A percentile compares a stretch with the other conserved stretches of the same genome.
Conservation (phyloP, 495 filamentous ascomycete species). For the Penicillium bovifimosum region DNA sequence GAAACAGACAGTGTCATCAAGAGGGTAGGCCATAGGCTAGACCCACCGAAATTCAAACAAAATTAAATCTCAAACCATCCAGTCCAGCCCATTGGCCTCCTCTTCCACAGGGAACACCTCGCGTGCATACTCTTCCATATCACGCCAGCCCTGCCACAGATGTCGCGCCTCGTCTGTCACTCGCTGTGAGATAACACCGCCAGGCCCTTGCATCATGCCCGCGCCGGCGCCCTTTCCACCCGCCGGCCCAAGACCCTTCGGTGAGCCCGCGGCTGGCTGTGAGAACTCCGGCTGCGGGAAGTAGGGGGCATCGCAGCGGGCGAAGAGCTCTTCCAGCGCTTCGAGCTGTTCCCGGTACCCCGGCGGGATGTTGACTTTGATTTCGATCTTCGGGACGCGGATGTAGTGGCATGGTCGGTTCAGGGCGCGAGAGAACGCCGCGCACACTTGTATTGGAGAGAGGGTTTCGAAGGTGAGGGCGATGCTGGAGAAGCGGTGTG, state of each 20-base stretch:
- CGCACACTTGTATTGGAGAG: conserved; percentile 75
- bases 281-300: conserved; percentile 52
- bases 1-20: background rate
- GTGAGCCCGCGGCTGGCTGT: conserved; percentile 40
- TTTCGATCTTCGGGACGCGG: conserved; percentile 64
- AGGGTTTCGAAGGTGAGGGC: conserved; percentile 89
- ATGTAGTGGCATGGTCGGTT: conserved; percentile 71
- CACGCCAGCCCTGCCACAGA: conserved; percentile 86
- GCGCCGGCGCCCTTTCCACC: conserved; percentile 58
- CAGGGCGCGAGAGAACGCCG: conserved; percentile 71
- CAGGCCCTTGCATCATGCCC: conserved; percentile 52
- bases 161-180: conserved; percentile 67
- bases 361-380: conserved; percentile 77
- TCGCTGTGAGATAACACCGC: conserved; percentile 46
- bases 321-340: conserved; percentile 59
- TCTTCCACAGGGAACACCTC: conserved; percentile 96
- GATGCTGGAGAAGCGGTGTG: conserved; percentile 49
- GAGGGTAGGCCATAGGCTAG: background rate
- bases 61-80: conserved; percentile 61
- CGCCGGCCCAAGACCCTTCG: conserved; percentile 51
- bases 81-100: conserved; percentile 82
- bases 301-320: conserved; percentile 57
- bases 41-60: background rate
- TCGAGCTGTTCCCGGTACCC: conserved; percentile 90
- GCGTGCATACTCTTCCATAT: conserved; percentile 91